Evolutionary conservation across 2,329 filamentous ascomycete genomes (phyloP).

Genomic region (Diaporthe caulivora): DNA sequence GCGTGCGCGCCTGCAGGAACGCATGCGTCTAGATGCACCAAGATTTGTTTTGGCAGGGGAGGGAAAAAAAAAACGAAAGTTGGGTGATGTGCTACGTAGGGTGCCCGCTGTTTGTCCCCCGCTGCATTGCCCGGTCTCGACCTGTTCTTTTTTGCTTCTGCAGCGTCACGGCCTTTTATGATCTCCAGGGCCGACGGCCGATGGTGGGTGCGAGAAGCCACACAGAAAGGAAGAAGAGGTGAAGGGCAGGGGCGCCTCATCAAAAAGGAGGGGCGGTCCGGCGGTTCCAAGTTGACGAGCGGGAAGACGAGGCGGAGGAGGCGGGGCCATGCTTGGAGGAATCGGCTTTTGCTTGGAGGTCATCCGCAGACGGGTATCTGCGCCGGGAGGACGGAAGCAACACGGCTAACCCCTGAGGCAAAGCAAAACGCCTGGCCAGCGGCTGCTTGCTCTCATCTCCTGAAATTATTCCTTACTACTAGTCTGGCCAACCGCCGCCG

Average conservation of each 20-base stretch:
- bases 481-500: background rate
- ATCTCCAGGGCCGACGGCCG: background rate
- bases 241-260: background rate
- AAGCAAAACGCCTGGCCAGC: background rate
- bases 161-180: background rate
- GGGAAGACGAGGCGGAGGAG: conserved; percentile 4
- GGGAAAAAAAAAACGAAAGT: background rate
- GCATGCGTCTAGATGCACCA: conserved; percentile 2
- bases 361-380: conserved; percentile 11
- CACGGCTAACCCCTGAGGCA: conserved; percentile 5
- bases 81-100: background rate
- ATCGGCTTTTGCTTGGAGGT: background rate
- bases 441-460: conserved; percentile 22
- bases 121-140: background rate
- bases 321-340: conserved; percentile 15
- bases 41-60: conserved; percentile 4
- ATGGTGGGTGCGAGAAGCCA: conserved; percentile 10
- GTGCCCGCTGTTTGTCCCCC: background rate
- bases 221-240: background rate
- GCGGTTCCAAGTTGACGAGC: conserved; percentile 26
- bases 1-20: conserved; percentile 17
- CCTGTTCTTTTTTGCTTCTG: background rate
- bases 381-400: conserved; percentile 14
- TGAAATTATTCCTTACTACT: background rate
- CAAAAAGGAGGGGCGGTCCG: conserved; percentile 26